A percentile compares a stretch with the other conserved stretches of the same genome.
These are phyloP conservation scores for Trichophyton mentagrophytes DNA, from an alignment of 2,329 filamentous ascomycete species.

Conservation along the genomic window DNA sequence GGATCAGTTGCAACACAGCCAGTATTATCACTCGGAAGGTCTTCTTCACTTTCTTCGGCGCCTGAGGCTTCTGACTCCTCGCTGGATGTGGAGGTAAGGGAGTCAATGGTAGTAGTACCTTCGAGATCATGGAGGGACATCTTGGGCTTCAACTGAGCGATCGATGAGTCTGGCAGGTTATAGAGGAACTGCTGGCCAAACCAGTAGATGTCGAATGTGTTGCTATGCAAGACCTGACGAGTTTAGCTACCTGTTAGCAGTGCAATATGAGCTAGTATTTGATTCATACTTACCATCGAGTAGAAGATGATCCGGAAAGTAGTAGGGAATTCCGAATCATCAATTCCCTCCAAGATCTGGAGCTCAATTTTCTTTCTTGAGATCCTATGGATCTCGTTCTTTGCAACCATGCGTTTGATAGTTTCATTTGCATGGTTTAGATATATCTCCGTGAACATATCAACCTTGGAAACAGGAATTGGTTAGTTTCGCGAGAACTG, in stretches of 20 bases:
- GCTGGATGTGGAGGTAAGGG: neutral
- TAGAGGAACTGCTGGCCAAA: constrained; percentile 12
- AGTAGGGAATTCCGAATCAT: constrained; percentile 15
- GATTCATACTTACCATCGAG: constrained; percentile 13
- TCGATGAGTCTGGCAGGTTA: constrained; percentile 11
- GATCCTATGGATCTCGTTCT: constrained; percentile 11
- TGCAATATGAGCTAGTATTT: neutral
- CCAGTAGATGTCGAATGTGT: constrained; percentile 18
- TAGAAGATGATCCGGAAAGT: constrained; percentile 16
- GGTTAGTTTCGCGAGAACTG: neutral
- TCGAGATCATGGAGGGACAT: constrained; percentile 3
- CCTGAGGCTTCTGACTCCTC: neutral
- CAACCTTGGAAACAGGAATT: neutral
- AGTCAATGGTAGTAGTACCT: neutral
- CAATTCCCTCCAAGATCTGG: constrained; percentile 15
- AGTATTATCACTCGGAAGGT: too few species aligned
- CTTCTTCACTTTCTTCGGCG: neutral
- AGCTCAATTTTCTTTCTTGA: constrained; percentile 16
- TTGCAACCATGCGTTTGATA: constrained; percentile 11
- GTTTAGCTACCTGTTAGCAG: neutral
- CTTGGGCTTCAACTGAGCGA: constrained; percentile 13
- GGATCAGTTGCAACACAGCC: neutral
- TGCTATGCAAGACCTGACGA: constrained; percentile 16
- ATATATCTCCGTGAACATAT: constrained; percentile 15
- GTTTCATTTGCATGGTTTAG: constrained; percentile 14